Evolutionary conservation across 2,329 filamentous ascomycete genomes (phyloP).

Genomic region (Clonostachys rhizophaga): DNA sequence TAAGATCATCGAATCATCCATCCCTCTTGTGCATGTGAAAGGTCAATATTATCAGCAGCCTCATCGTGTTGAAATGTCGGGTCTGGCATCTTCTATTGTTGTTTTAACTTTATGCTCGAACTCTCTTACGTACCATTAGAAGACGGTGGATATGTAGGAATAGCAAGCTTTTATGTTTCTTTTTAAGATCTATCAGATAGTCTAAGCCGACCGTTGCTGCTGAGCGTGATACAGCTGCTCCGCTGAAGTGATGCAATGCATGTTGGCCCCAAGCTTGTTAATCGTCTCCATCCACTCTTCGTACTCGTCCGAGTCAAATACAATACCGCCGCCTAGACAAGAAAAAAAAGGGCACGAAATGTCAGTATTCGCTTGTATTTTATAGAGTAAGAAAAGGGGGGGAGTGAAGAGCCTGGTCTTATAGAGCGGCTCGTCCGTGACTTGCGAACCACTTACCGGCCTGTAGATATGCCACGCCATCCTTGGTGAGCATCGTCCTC

Average conservation of each 20-base stretch:
- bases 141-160: too few species aligned
- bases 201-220: slow-evolving; percentile 12
- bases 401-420: too few species aligned
- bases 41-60: too few species aligned
- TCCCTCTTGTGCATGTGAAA: too few species aligned
- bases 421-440: too few species aligned
- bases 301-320: slow-evolving; percentile 88
- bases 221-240: slow-evolving; percentile 57
- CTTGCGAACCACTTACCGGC: slow-evolving; percentile 39
- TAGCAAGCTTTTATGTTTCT: too few species aligned
- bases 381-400: background rate
- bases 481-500: slow-evolving; percentile 91
- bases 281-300: slow-evolving; percentile 93
- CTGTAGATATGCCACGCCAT: slow-evolving; percentile 87
- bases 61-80: too few species aligned
- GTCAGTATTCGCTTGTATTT: background rate
- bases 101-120: too few species aligned
- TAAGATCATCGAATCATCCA: too few species aligned
- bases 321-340: slow-evolving; percentile 70
- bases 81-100: too few species aligned
- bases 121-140: too few species aligned
- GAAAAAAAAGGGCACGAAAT: slow-evolving; percentile 3
- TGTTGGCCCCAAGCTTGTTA: slow-evolving; percentile 91
- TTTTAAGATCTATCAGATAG: background rate
- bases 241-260: slow-evolving; percentile 80